Percentiles rank a stretch among this genome's conserved stretches.
Evolutionary conservation across 768 basidiomycete species (phyloP).

Genomic region (Lactarius hengduanensis): DNA sequence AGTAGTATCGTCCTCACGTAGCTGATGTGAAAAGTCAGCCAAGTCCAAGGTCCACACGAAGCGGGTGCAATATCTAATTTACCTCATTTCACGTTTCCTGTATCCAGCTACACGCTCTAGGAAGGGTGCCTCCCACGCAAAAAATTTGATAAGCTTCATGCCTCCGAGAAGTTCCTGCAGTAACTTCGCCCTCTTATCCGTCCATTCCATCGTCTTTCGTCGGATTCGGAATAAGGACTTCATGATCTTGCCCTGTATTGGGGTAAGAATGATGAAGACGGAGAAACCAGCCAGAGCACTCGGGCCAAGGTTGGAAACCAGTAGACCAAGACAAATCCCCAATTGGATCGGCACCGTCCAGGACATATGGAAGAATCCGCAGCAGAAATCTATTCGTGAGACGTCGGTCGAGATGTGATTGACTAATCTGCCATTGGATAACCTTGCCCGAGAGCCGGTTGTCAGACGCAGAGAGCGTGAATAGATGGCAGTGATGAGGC

Average conservation of each 20-base stretch:
- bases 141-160: conserved; percentile 92
- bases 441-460: conserved; percentile 70
- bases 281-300: conserved; percentile 55
- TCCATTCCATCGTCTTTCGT: conserved; percentile 79
- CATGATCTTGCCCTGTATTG: conserved; percentile 72
- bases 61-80: conserved; percentile 5
- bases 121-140: conserved; percentile 86
- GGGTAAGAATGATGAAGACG: conserved; percentile 68
- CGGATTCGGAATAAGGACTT: conserved; percentile 67
- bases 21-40: conserved; percentile 34
- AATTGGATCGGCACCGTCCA: conserved; percentile 80
- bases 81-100: conserved; percentile 67
- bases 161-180: conserved; percentile 87
- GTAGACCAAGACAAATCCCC: conserved; percentile 68
- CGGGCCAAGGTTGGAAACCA: conserved; percentile 69
- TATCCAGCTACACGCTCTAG: conserved; percentile 68
- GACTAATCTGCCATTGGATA: conserved; percentile 86
- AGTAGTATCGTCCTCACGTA: conserved; percentile 67
- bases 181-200: conserved; percentile 84
- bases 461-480: conserved; percentile 72
- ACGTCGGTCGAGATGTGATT: conserved; percentile 94
- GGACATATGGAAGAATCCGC: conserved; percentile 76
- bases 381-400: conserved; percentile 86
- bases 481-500: conserved; percentile 87
- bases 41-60: conserved; percentile 6